Percentiles rank a stretch among this genome's conserved stretches.
These are phyloP conservation scores for Tuber aestivum DNA, from an alignment of 495 filamentous ascomycete genomes.

Conservation along the genomic window DNA sequence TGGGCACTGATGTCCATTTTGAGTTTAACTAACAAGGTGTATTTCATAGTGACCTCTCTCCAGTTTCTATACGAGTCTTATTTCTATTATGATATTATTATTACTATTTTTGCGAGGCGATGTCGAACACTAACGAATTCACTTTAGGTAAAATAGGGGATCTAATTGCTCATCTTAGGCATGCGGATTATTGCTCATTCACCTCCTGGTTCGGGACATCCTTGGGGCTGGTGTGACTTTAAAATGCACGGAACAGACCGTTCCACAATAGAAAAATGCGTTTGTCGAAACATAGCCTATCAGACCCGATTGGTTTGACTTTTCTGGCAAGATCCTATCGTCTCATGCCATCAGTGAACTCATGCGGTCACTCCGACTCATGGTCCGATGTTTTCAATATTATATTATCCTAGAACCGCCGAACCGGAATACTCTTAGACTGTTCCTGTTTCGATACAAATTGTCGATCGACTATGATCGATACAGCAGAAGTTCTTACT, in stretches of 20 bases:
- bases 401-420: too few species aligned
- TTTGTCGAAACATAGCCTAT: not conserved
- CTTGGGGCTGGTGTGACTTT: not conserved
- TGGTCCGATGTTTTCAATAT: too few species aligned
- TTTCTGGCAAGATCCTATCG: not conserved
- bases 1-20: accelerated
- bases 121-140: not conserved
- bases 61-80: not conserved
- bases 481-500: too few species aligned
- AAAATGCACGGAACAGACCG: not conserved
- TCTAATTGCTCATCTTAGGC: not conserved
- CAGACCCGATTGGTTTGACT: not conserved
- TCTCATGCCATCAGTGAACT: not conserved
- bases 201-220: not conserved
- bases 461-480: too few species aligned
- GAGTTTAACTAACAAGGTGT: not conserved
- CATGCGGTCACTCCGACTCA: not conserved
- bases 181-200: not conserved
- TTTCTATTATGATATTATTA: not conserved
- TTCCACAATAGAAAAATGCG: not conserved
- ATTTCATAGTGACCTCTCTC: not conserved
- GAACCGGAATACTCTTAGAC: too few species aligned
- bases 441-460: too few species aligned
- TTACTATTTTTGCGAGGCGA: not conserved
- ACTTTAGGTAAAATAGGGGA: too few species aligned